Evolutionary conservation across 352 stramenopile genomes (phyloP).

Genomic region (Globisporangium abappressorium): DNA sequence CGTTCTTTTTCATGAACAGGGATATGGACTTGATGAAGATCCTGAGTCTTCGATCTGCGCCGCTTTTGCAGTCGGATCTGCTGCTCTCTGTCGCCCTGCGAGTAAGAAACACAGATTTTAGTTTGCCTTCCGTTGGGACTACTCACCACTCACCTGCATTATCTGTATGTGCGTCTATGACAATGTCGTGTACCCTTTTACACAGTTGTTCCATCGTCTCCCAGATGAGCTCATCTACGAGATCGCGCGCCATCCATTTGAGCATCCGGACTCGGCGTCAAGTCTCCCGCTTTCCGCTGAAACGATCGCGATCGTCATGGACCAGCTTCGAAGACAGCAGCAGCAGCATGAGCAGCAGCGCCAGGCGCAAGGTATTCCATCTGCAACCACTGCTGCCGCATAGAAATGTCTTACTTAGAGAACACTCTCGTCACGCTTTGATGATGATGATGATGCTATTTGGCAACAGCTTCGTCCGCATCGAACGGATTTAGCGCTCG

Average conservation of each 20-base stretch:
- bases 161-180: slow-evolving; percentile 1
- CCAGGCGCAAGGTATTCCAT: slow-evolving; percentile 7
- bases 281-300: slow-evolving; percentile 60
- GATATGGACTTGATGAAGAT: slow-evolving; percentile 90
- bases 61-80: slow-evolving; percentile 75
- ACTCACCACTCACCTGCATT: background rate
- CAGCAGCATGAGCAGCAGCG: slow-evolving; percentile 19
- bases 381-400: slow-evolving; percentile 5
- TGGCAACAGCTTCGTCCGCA: slow-evolving; percentile 1
- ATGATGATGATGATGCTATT: slow-evolving; percentile 4
- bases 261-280: slow-evolving; percentile 48
- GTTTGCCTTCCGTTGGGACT: background rate
- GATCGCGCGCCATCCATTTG: slow-evolving; percentile 83
- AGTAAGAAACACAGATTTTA: slow-evolving; percentile 20
- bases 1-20: slow-evolving; percentile 23
- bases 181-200: background rate
- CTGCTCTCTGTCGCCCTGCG: slow-evolving; percentile 84
- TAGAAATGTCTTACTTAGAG: slow-evolving; percentile 1
- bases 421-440: background rate
- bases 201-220: slow-evolving; percentile 77
- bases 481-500: background rate
- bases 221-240: slow-evolving; percentile 83
- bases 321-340: slow-evolving; percentile 31
- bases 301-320: slow-evolving; percentile 46
- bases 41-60: slow-evolving; percentile 78